phyloP scores from a whole-genome alignment of 495 filamentous ascomycete genomes.

The Hyaloscypha variabilis region DNA sequence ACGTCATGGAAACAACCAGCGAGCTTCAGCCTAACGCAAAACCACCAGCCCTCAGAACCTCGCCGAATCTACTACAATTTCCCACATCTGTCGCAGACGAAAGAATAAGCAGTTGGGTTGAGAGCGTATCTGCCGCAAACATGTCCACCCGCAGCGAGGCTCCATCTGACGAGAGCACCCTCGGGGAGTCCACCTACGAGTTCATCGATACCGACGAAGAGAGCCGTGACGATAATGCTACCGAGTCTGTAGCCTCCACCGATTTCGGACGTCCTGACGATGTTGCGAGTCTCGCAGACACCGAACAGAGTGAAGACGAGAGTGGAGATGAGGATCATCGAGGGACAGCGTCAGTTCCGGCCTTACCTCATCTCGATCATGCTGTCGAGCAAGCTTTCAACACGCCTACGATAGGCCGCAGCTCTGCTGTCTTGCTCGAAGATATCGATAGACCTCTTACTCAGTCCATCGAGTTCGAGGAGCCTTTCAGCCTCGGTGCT shows the following conservation, averaged over 20 bases:
- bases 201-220: conserved; percentile 50
- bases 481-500: conserved; percentile 52
- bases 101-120: conserved; percentile 53
- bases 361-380: conserved; percentile 31
- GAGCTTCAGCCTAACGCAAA: conserved; percentile 7
- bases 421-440: conserved; percentile 33
- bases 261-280: conserved; percentile 45
- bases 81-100: conserved; percentile 50
- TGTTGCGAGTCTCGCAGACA: conserved; percentile 56
- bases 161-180: conserved; percentile 43
- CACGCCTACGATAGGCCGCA: conserved; percentile 32
- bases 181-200: conserved; percentile 61
- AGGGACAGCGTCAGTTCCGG: conserved; percentile 23
- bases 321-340: conserved; percentile 42
- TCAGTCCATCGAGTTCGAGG: conserved; percentile 61
- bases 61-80: conserved; percentile 43
- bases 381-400: conserved; percentile 33
- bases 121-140: conserved; percentile 49
- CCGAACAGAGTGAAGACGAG: conserved; percentile 46
- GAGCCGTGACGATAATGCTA: conserved; percentile 47
- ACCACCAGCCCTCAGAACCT: conserved; percentile 14
- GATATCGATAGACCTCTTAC: conserved; percentile 38
- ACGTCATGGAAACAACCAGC: conserved; percentile 30
- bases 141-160: conserved; percentile 44
- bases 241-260: conserved; percentile 56